Evolutionary conservation across 768 basidiomycete species (phyloP).

Genomic region (Serpula lacrymans): DNA sequence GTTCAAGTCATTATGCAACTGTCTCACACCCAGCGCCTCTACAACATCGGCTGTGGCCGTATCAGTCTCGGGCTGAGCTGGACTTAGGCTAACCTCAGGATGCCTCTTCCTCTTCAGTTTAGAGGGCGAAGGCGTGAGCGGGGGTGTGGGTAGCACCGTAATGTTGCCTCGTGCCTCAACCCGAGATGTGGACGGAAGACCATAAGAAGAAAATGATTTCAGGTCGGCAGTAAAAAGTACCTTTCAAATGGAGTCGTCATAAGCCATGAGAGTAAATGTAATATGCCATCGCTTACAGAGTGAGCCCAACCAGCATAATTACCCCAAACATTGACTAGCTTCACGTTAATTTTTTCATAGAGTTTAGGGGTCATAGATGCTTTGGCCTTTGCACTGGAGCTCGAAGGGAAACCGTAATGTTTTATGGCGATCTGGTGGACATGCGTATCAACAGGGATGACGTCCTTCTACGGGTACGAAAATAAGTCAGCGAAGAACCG

Average conservation of each 20-base stretch:
- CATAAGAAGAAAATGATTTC: constrained; percentile 62
- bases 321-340: constrained; percentile 70
- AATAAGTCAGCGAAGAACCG: constrained; percentile 6
- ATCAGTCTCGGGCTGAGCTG: background rate
- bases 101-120: constrained; percentile 29
- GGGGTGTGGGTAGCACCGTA: constrained; percentile 20
- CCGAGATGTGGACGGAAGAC: constrained; percentile 32
- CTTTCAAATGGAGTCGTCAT: constrained; percentile 32
- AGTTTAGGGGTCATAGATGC: constrained; percentile 69
- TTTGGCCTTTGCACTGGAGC: constrained; percentile 39
- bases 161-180: constrained; percentile 6
- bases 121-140: constrained; percentile 27
- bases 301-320: constrained; percentile 90
- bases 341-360: constrained; percentile 67
- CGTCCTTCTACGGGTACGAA: constrained; percentile 54
- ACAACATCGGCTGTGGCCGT: background rate
- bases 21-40: too few relatives aligned
- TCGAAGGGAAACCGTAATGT: constrained; percentile 63
- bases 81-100: background rate
- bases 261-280: background rate
- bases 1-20: too few relatives aligned
- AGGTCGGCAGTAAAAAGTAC: constrained; percentile 75
- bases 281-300: constrained; percentile 44
- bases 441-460: constrained; percentile 95
- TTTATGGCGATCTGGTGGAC: constrained; percentile 86